Base-by-base conservation (phyloP, 495 filamentous ascomycete genomes). In the Aspergillus incahuasiensis region DNA sequence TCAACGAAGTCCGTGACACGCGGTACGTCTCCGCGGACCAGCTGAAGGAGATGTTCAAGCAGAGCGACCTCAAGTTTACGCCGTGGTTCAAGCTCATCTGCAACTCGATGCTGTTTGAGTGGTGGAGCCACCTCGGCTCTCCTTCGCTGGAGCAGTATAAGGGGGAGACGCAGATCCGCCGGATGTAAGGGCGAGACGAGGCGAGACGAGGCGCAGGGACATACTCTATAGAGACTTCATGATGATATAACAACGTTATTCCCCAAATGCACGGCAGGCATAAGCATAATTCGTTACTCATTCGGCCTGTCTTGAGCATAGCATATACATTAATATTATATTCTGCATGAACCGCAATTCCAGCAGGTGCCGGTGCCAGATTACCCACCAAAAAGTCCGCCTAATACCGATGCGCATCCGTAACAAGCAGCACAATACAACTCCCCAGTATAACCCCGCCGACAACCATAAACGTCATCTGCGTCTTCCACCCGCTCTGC, bases 81-180 rank as follows among this genome's bases (percentile, higher is more conserved):
- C 94, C 94, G 1, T 99, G 94, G 94, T 99, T 99, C 79, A 96
- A 96, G 81, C 84, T 99, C 60, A 97, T 99, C 66, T 99, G 95
- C 79, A 73, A 97, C 61, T 91, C 89, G 48, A 89, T 97, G 91
- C 82, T 99, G 42, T 97, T 95, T 64, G 91, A 97, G 69, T 99
- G 94, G 94, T 99, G 94, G 94, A 82, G 85, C 63, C 86, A 91
- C 70, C 82, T 97, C 30, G 87, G 91, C 57, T 77, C 80, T 22
- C 80, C 86, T 6, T 73, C 79, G 3, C 74, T 97, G 59, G 90
- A 95, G 50, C 87, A 87, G 74, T 97, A 94, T 75, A 82, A 78
- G 71, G 85, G 86, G 59, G 91, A 97, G 76, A 86, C 80, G 67
- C 76, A 88, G 63, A 97, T 98, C 58, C 82, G 89, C 44, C 84